These are phyloP conservation scores for Claviceps africana DNA, from an alignment of 2,329 filamentous ascomycete species.

Conservation along the genomic window DNA sequence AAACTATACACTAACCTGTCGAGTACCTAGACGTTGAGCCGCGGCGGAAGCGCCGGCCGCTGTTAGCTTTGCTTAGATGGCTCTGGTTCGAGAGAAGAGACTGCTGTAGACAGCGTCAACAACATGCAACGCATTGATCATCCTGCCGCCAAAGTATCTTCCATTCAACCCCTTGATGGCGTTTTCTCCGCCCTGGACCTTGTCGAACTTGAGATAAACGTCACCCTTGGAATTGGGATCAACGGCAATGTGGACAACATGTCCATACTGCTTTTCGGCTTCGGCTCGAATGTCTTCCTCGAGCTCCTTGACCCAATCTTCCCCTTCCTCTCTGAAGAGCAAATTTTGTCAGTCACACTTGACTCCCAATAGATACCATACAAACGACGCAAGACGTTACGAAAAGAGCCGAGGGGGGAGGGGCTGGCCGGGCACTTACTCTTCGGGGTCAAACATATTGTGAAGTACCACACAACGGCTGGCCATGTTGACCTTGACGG, in stretches of 20 bases:
- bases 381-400: too few relatives aligned
- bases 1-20: slow-evolving; percentile 21
- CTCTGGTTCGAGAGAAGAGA: slow-evolving; percentile 77
- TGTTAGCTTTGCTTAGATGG: slow-evolving; percentile 52
- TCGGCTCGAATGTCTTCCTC: slow-evolving; percentile 87
- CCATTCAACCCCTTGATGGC: slow-evolving; percentile 96
- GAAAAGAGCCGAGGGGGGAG: background rate
- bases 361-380: background rate
- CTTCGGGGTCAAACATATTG: slow-evolving; percentile 85
- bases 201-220: slow-evolving; percentile 97
- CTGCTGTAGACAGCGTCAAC: slow-evolving; percentile 98
- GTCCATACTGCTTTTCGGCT: slow-evolving; percentile 90
- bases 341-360: background rate
- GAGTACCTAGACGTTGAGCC: slow-evolving; percentile 32
- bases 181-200: slow-evolving; percentile 87
- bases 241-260: slow-evolving; percentile 91
- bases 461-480: slow-evolving; percentile 88
- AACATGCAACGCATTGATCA: slow-evolving; percentile 89
- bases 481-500: slow-evolving; percentile 79
- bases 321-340: slow-evolving; percentile 58
- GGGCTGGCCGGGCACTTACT: slow-evolving; percentile 56
- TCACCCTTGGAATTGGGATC: slow-evolving; percentile 90
- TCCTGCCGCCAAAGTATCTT: slow-evolving; percentile 82
- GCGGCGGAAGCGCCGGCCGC: slow-evolving; percentile 25
- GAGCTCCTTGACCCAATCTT: slow-evolving; percentile 81